Evolutionary conservation across 192 early-diverging fungal species (phyloP).

Genomic region (Endogone sp.): DNA sequence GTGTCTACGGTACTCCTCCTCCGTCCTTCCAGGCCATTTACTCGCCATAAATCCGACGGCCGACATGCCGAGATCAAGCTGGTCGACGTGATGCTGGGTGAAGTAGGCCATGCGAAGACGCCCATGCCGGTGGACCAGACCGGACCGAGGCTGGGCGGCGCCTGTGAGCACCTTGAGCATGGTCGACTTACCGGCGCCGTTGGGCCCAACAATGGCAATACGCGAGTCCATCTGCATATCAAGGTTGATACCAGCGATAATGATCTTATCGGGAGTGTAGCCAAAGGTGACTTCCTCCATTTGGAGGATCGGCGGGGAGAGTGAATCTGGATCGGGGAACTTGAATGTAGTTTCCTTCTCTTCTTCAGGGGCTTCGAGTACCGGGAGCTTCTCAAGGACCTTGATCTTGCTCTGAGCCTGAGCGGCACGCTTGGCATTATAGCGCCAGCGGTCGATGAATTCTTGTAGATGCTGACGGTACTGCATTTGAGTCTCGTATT

Average conservation of each 20-base stretch:
- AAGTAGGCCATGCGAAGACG: conserved; percentile 92
- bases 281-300: conserved; percentile 91
- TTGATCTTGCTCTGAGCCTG: conserved; percentile 99
- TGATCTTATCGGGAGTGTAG: conserved; percentile 76
- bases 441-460: conserved; percentile 98
- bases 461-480: conserved; percentile 95
- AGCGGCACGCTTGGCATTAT: conserved; percentile 95
- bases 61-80: conserved; percentile 80
- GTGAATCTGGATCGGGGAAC: conserved; percentile 90
- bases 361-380: conserved; percentile 81
- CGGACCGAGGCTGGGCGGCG: conserved; percentile 72
- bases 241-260: conserved; percentile 81
- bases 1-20: conserved; percentile 95
- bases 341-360: conserved; percentile 79
- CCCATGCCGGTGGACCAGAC: conserved; percentile 87
- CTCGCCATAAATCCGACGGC: conserved; percentile 86
- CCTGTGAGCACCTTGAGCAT: conserved; percentile 90
- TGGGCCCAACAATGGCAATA: conserved; percentile 98
- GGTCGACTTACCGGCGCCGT: conserved; percentile 98
- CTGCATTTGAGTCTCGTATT: conserved; percentile 95
- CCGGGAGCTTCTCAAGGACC: conserved; percentile 95
- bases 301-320: conserved; percentile 95
- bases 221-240: conserved; percentile 97
- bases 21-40: conserved; percentile 85
- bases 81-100: conserved; percentile 98